Conservation (phyloP, 1,284 basidiomycete genomes). For the Ceratobasidium sp. region DNA sequence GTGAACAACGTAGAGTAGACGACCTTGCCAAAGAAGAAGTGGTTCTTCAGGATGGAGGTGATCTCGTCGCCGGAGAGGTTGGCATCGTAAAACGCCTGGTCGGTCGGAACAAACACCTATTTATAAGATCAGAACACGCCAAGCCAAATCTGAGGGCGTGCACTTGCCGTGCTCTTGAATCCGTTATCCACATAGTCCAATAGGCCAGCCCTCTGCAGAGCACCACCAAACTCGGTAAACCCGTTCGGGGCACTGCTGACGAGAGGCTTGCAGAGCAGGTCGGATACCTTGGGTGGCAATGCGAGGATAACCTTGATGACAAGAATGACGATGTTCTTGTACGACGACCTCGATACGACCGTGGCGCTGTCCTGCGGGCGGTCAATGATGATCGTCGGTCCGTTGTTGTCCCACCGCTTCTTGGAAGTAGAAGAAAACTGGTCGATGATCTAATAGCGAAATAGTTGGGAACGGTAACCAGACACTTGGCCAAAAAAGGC, state of each 20-base stretch:
- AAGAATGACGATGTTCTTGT: constrained; percentile 14
- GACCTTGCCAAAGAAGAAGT: background rate
- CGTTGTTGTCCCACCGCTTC: background rate
- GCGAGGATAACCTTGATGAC: constrained; percentile 11
- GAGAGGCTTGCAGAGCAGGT: constrained; percentile 22
- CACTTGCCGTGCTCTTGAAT: background rate
- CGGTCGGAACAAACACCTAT: constrained; percentile 21
- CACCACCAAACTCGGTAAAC: background rate
- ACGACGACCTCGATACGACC: background rate
- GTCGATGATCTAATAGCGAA: constrained; percentile 7
- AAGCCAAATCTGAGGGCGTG: background rate
- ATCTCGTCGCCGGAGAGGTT: constrained; percentile 8
- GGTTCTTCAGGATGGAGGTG: background rate
- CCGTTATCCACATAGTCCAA: background rate
- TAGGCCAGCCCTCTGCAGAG: background rate
- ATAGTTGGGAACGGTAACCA: background rate
- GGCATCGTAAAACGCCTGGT: constrained; percentile 7
- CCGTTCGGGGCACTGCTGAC: background rate
- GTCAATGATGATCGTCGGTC: background rate
- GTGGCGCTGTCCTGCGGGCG: background rate
- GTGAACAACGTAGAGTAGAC: background rate
- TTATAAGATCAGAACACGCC: background rate
- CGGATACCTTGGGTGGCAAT: constrained; percentile 2
- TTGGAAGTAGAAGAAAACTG: background rate
- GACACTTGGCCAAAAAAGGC: background rate